Percentiles rank a stretch among this genome's conserved stretches.
Conservation (phyloP, 2,329 filamentous ascomycete species). For the Lachnellula hyalina region DNA sequence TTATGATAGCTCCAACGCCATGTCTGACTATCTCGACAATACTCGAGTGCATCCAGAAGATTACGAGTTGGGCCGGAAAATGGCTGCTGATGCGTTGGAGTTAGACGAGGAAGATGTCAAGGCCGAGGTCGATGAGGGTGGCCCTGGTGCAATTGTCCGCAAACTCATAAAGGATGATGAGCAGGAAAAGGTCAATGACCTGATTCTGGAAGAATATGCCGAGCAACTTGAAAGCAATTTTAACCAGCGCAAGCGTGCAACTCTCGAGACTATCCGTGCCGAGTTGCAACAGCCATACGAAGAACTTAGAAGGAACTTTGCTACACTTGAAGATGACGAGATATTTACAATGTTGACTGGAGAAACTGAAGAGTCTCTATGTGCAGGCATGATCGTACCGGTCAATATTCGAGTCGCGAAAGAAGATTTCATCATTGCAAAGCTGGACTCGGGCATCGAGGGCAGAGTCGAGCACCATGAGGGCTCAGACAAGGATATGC, state of each 20-base stretch:
- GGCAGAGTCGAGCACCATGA: constrained; percentile 80
- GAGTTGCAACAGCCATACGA: constrained; percentile 92
- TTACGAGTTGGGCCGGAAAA: constrained; percentile 96
- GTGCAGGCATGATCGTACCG: constrained; percentile 87
- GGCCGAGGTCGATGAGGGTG: constrained; percentile 85
- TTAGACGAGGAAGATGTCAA: constrained; percentile 98
- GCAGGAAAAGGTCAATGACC: constrained; percentile 90
- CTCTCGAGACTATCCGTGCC: constrained; percentile 90
- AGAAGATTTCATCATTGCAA: constrained; percentile 88
- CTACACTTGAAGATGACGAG: constrained; percentile 64
- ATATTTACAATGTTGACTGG: constrained; percentile 96
- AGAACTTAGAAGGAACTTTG: constrained; percentile 80
- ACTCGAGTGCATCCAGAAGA: constrained; percentile 97
- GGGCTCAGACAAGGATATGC: constrained; percentile 61
- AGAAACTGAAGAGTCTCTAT: constrained; percentile 78
- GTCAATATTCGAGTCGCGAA: constrained; percentile 84
- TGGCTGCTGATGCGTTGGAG: constrained; percentile 94
- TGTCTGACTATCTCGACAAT: constrained; percentile 90
- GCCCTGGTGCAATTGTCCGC: constrained; percentile 82
- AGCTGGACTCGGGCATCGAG: constrained; percentile 90
- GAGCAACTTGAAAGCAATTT: constrained; percentile 92
- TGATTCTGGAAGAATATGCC: constrained; percentile 94
- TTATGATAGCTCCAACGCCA: constrained; percentile 74
- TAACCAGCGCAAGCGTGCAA: constrained; percentile 90
- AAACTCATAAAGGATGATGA: constrained; percentile 93